A percentile compares a stretch with the other conserved stretches of the same genome.
phyloP scores from a whole-genome alignment of 352 stramenopile species.

The Halophytophthora batemanensis region DNA sequence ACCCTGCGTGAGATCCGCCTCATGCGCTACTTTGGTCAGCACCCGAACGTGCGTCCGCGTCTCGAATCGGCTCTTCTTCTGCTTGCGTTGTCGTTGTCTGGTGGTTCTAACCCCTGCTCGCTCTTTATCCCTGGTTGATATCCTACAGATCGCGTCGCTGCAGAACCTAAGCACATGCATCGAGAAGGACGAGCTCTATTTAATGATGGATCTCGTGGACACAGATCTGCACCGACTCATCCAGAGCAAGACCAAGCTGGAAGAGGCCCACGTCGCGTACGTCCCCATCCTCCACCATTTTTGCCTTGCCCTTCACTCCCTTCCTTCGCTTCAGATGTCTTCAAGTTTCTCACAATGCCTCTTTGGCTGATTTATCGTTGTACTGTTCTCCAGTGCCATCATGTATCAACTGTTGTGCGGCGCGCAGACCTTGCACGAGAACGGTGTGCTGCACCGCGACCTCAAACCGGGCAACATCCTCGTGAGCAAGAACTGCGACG shows the following conservation, averaged over 20 bases:
- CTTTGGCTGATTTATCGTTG: constrained; percentile 1
- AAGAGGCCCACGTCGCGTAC: constrained; percentile 72
- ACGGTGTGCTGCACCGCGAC: constrained; percentile 84
- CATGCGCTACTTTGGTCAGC: constrained; percentile 87
- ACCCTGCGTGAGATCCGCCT: constrained; percentile 90
- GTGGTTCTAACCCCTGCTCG: background rate
- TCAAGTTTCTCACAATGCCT: too few species aligned
- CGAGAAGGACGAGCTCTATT: constrained; percentile 92
- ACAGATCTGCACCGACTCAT: constrained; percentile 91
- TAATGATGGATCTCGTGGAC: constrained; percentile 95
- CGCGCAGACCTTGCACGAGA: constrained; percentile 88
- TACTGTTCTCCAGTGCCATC: constrained; percentile 65
- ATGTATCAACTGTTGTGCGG: constrained; percentile 93
- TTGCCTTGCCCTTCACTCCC: too few species aligned
- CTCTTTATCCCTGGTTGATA: background rate
- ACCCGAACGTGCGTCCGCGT: constrained; percentile 71
- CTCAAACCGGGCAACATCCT: constrained; percentile 84
- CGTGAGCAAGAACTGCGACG: constrained; percentile 83
- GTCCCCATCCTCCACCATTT: constrained; percentile 5
- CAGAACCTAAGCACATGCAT: constrained; percentile 82
- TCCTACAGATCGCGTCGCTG: constrained; percentile 59
- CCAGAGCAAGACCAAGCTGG: constrained; percentile 85
- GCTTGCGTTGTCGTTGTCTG: background rate
- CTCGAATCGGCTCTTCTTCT: background rate
- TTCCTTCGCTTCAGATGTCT: too few species aligned